Base-by-base conservation (phyloP, 129 eudicot species). In the Chrysanthemum seticuspe region DNA sequence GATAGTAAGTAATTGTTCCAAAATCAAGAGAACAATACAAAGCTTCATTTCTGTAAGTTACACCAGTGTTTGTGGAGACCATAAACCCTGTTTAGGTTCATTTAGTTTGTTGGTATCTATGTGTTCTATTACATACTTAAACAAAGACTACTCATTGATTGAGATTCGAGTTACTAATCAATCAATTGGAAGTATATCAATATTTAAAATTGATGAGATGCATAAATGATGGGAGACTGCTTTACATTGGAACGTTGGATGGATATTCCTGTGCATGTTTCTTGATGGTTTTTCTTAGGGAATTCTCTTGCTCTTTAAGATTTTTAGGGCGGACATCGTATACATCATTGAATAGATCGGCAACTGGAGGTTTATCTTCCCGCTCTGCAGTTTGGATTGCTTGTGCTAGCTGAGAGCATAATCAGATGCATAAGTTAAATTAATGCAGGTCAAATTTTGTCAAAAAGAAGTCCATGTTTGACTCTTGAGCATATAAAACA, bases 301-400 rank as follows among this genome's bases (percentile, higher is more conserved):
- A 63, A 16, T 25, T 64, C 79, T 87, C 97, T 60, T 93, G 98
- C 69, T 87, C 89, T 1, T 10, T 44, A 18, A 93, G 97, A 76
- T 90, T 90, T 62, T 84, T 61, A 7, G 92, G 88, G 13, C 44
- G 80, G 52, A 71, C 76, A 51, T 89, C 91, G 44, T 89, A 90
- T 47, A 93, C 98, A 15, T 93, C 98, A 6, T 67, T 78, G 58
- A 94, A 94, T 54, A 94, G 62, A 50, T 87, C 98, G 10, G 54
- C 60, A 25, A 90, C 51, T 0, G 87, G 86, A 45, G 91, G 96
- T 69, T 90, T 94, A 58, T 86, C 89, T 1, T 56, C 63, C 44
- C 75, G 76, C 73, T 87, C 93, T 52, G 98, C 98, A 53, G 75
- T 85, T 83, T 87, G 91, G 78, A 87, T 90, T 44, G 91, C 98